Evolutionary conservation across 1,284 basidiomycete species (phyloP).

Genomic region (Cutaneotrichosporon dermatis): DNA sequence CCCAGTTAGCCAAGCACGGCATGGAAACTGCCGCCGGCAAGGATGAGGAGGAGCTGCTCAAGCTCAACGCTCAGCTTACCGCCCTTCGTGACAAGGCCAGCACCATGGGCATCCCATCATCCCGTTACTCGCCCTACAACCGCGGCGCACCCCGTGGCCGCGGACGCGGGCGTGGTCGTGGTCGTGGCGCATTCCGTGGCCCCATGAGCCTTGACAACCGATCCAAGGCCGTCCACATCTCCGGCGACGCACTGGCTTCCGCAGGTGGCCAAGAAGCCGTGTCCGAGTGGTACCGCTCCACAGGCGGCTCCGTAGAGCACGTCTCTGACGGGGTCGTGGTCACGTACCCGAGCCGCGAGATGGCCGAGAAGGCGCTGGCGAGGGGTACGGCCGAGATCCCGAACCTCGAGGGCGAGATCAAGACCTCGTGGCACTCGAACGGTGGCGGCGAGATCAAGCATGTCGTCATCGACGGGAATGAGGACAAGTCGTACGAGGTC

Average conservation of each 20-base stretch:
- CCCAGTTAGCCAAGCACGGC: conserved; percentile 66
- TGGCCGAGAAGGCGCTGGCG: conserved; percentile 45
- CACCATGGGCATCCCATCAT: conserved; percentile 39
- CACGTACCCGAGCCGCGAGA: conserved; percentile 39
- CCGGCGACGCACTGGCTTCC: conserved; percentile 54
- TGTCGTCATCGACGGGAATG: background rate
- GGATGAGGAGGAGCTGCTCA: conserved; percentile 50
- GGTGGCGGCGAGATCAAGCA: conserved; percentile 1
- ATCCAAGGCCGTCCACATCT: conserved; percentile 71
- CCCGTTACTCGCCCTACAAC: conserved; percentile 55
- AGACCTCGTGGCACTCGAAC: conserved; percentile 29
- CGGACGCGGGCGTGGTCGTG: conserved; percentile 56
- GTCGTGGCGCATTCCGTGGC: conserved; percentile 54
- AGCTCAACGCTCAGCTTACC: conserved; percentile 36
- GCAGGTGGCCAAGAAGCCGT: conserved; percentile 54
- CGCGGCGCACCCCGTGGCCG: conserved; percentile 64
- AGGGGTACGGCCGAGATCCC: conserved; percentile 34
- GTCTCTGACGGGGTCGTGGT: conserved; percentile 28
- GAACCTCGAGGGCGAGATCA: conserved; percentile 22
- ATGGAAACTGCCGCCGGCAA: conserved; percentile 50
- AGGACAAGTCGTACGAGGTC: background rate
- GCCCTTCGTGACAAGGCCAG: conserved; percentile 51
- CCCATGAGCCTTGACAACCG: conserved; percentile 85
- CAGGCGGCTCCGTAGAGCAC: conserved; percentile 37
- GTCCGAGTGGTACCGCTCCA: conserved; percentile 75